Evolutionary conservation across 2,329 filamentous ascomycete species (phyloP), one percentile per base, ranked within the genome.

Genomic region (Epichloe sibirici): DNA sequence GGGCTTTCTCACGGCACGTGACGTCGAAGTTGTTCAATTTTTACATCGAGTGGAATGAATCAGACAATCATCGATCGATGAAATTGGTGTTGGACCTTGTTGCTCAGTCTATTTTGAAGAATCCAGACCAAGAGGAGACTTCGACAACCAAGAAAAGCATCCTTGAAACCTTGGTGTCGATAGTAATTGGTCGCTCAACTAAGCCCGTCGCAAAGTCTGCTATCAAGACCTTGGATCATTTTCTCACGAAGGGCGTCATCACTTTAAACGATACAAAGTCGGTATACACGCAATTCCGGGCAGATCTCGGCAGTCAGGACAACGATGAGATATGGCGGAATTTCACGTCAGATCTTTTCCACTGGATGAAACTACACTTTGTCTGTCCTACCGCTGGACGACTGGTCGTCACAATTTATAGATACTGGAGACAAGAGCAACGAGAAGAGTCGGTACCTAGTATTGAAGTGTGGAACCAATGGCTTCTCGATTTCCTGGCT

Each of bases 131-230:
- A 3, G 56, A 65, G n/a, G 63, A 63, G 21, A 67, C 68, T 2
- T 60, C 58, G 12, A 55, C 62, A 3, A 69, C 75, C 35, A 78
- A 76, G 58, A 58, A 63, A 17, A 63, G 62, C 15, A 70, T 84
- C 6, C 60, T 83, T 15, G 64, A 72, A 28, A 75, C 70, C 5
- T 72, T 83, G 6, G 61, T 86, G 15, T 75, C 77, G 2, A 79
- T 84, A 13, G 74, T 87, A 43, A 73, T 76, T 23, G 75, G 79
- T 53, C 74, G 78, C 55, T 80, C 80, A 37, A 74, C 81, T 15
- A 82, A 79, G 57, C 77, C 82, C 9, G 73, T 83, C 49, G 81
- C 82, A 42, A 88, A 88, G 63, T 85, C 85, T 38, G 79, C 83
- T 6, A 76, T 89, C 55, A 82, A 83, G 61, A 78, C 78, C 15